Conservation (phyloP, 1,284 basidiomycete genomes). For the Cystobasidium pallidum region DNA sequence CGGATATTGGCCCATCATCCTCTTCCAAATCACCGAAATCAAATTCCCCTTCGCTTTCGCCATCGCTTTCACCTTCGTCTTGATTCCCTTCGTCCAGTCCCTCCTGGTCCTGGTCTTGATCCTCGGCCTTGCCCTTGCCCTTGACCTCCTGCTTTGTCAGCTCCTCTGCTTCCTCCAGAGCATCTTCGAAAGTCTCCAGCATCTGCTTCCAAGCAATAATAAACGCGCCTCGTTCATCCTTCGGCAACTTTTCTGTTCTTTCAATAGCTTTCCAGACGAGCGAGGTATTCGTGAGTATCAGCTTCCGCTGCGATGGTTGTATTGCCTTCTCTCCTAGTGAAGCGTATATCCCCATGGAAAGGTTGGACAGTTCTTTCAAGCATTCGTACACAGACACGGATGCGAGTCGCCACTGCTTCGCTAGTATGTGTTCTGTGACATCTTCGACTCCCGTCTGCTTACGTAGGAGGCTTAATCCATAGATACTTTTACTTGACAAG, state of each 20-base stretch:
- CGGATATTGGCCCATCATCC: constrained; percentile 28
- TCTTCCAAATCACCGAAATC: constrained; percentile 38
- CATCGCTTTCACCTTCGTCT: constrained; percentile 20
- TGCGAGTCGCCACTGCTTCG: constrained; percentile 28
- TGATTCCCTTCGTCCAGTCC: too few relatives aligned
- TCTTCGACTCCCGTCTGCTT: neutral
- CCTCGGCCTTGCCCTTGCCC: constrained; percentile 27
- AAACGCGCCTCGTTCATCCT: constrained; percentile 25
- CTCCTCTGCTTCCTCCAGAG: constrained; percentile 26
- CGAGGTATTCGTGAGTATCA: constrained; percentile 21
- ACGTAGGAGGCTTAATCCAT: constrained; percentile 14
- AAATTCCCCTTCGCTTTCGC: constrained; percentile 1
- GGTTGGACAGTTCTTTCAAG: constrained; percentile 20
- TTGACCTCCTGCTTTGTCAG: constrained; percentile 2
- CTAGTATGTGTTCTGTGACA: constrained; percentile 15
- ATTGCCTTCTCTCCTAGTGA: constrained; percentile 11
- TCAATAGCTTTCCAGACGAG: constrained; percentile 41
- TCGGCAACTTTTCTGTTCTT: constrained; percentile 13
- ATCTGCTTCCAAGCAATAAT: constrained; percentile 14
- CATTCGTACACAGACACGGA: constrained; percentile 7
- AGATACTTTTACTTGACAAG: constrained; percentile 18
- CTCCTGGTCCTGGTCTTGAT: constrained; percentile 1
- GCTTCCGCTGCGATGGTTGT: constrained; percentile 19
- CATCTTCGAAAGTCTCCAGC: constrained; percentile 23
- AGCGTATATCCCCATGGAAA: constrained; percentile 5